Base-by-base conservation (phyloP, 75 land plant species). In the Pinus taeda region DNA sequence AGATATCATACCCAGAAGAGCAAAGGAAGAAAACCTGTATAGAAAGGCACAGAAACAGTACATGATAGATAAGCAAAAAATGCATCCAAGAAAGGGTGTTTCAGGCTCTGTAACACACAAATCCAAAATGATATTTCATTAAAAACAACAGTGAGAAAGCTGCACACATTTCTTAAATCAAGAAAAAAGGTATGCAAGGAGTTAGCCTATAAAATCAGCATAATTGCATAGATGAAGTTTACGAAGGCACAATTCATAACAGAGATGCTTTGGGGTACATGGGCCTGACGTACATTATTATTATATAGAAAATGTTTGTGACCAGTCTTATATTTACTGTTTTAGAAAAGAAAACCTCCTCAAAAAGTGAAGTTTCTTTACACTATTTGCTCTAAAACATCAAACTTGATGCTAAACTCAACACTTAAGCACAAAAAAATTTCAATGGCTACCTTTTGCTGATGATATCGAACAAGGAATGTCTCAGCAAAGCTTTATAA, bases 1-100 rank as follows among this genome's bases (percentile, higher is more conserved):
- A 45, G 7, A 29, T 24, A 60, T 22, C 74, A 59, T 92, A 96
- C 99, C 99, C 99, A 96, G 81, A 94, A 96, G 20, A 96, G 88
- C 66, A 92, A 12, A 20, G 99, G 97, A 65, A 96, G 90, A 78
- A 96, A 94, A 45, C 83, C 88, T 59, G 99, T 92, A 61, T 96
- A 96, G 79, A 96, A 96, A 24, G 96, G 93, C 87, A 89, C 93
- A 26, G 99, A 96, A 58, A 96, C 99, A 59, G 87, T 82, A 73
- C 83, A 91, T 11, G 99, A 91, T 37, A 93, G 39, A 30, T 59
- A 77, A 39, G 91, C 86, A 65, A 96, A 88, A 29, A 96, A 77
- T 26, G 79, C 81, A 82, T 96, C 99, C 82, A 90, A 84, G 24
- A 60, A 86, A 8, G 78, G 77, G 82, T 90, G 81, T 64, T 90